These are phyloP conservation scores for Candida berthetii DNA, from an alignment of 805 yeast genomes.

Conservation along the genomic window DNA sequence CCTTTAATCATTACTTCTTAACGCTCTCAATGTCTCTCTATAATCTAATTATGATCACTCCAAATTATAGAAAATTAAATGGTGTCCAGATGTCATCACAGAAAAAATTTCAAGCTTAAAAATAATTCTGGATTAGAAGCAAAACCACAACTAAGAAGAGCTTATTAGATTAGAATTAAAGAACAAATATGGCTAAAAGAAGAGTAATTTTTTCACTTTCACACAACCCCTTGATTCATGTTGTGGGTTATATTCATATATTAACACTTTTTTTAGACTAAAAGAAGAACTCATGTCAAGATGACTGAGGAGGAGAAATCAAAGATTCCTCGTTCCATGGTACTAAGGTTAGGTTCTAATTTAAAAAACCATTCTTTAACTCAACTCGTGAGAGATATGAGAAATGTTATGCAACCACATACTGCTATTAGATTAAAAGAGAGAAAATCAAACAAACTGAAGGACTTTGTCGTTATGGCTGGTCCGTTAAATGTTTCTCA, in stretches of 20 bases:
- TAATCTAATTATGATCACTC: too few relatives aligned
- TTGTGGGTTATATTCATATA: not conserved
- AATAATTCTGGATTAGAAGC: not conserved
- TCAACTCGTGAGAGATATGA: slow-evolving; percentile 81
- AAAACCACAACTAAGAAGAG: not conserved
- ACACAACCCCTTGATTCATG: too few relatives aligned
- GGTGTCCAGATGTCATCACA: slow-evolving; percentile 23
- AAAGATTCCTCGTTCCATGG: slow-evolving; percentile 90
- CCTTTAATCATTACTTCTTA: too few relatives aligned
- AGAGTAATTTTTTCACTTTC: slow-evolving; percentile 32
- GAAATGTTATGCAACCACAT: slow-evolving; percentile 93
- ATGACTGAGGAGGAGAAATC: slow-evolving; percentile 58
- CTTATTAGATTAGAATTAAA: not conserved
- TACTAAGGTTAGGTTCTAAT: slow-evolving; percentile 75
- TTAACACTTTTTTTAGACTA: slow-evolving; percentile 33
- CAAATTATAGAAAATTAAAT: not conserved
- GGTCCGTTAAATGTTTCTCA: slow-evolving; percentile 95
- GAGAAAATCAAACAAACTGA: slow-evolving; percentile 78
- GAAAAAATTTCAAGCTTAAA: not conserved
- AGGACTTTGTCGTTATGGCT: slow-evolving; percentile 96
- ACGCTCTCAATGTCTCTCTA: too few relatives aligned
- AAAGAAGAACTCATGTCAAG: slow-evolving; percentile 82
- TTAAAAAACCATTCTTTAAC: slow-evolving; percentile 74
- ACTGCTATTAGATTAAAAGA: slow-evolving; percentile 88
- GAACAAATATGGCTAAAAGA: slow-evolving; percentile 42